A percentile compares a stretch with the other conserved stretches of the same genome.
Evolutionary conservation across 495 filamentous ascomycete species (phyloP).

Genomic region (Thermothielavioides terrestris): DNA sequence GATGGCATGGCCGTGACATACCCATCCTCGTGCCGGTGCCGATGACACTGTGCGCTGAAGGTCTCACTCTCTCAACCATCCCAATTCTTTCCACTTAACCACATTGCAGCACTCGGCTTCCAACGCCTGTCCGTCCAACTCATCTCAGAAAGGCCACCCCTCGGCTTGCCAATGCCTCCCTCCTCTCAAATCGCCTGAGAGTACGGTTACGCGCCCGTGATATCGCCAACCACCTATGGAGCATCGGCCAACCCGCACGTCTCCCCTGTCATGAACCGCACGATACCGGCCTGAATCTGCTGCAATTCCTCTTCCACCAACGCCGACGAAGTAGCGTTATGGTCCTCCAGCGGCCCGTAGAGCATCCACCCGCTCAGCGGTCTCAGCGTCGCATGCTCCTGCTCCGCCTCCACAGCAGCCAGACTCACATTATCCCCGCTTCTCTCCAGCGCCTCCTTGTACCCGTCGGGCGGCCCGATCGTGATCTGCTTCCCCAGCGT

Average conservation of each 20-base stretch:
- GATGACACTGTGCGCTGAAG: too few relatives aligned
- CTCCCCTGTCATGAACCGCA: background rate
- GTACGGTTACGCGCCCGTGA: too few relatives aligned
- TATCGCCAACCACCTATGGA: background rate
- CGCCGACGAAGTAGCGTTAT: background rate
- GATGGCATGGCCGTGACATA: too few relatives aligned
- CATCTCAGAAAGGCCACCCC: too few relatives aligned
- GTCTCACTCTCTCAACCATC: too few relatives aligned
- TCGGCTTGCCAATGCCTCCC: too few relatives aligned
- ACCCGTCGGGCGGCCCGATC: constrained; percentile 16
- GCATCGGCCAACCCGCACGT: background rate
- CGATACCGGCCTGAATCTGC: background rate
- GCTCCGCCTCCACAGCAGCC: constrained; percentile 4
- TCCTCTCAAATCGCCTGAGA: too few relatives aligned
- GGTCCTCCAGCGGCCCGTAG: constrained; percentile 18
- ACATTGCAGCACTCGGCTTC: too few relatives aligned
- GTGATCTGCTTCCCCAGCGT: constrained; percentile 22
- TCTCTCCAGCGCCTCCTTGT: constrained; percentile 14
- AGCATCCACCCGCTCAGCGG: constrained; percentile 24
- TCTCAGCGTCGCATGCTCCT: constrained; percentile 14
- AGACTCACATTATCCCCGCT: constrained; percentile 5
- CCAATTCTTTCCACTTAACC: too few relatives aligned
- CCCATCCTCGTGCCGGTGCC: too few relatives aligned
- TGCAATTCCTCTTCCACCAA: constrained; percentile 5
- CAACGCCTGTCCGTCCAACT: too few relatives aligned